Evolutionary conservation across 495 filamentous ascomycete genomes (phyloP), one percentile per base, ranked within the genome.

Genomic region (Penicillium herquei): DNA sequence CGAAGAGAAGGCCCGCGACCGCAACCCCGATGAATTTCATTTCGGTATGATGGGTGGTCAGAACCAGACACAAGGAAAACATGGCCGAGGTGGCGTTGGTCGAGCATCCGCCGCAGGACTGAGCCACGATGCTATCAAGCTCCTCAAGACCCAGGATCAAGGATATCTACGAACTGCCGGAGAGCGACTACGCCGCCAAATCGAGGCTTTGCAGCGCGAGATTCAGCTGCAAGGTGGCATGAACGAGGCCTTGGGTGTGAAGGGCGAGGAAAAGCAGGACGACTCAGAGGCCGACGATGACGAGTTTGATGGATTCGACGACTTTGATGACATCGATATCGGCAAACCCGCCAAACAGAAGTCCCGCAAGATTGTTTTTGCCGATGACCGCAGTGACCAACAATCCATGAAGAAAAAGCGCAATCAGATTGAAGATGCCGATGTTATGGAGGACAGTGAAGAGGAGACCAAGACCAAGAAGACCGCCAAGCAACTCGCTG

Each of bases 21-120:
- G 90, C 58, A 98, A 98, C 70, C 91, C 92, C 39, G 94, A 98
- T 84, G 92, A 96, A 72, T 98, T 98, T 78, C 86, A 89, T 73
- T 96, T 90, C 66, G 88, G 86, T 21, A 98, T 98, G 94, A 81
- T 95, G 70, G 79, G 75, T 35, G 68, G 66, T 3, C 74, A 73
- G 57, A 66, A 60, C 31, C 75, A 70, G 59, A 76, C 65, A 21
- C 81, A 85, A 51, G 84, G 86, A 31, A 81, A 83, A 52, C 84
- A 87, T 57, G 79, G 65, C 56, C 50, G 63, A 37, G 65, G 85
- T 34, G 72, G 74, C 1, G 78, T 79, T 26, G 67, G 66, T 39
- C 69, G 73, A 18, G 71, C 71, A 16, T 73, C 72, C 6, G 68
- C 74, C 1, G 66, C 64, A 6, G 67, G 76, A 12, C 69, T 91